Percentiles rank a stretch among this genome's conserved stretches.
These are phyloP conservation scores for Pholiota microspora DNA, from an alignment of 768 basidiomycete species.

Conservation along the genomic window DNA sequence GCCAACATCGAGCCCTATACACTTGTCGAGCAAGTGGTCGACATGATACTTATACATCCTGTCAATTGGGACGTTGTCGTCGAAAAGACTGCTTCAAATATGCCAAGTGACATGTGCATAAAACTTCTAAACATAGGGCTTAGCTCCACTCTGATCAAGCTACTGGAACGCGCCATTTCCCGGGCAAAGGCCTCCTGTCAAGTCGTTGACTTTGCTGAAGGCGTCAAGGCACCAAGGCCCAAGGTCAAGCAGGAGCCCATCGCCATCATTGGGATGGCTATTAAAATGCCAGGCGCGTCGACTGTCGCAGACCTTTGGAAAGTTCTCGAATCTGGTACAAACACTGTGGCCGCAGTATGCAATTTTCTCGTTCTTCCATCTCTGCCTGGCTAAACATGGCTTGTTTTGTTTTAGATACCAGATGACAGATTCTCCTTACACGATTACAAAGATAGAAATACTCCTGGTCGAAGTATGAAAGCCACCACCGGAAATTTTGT, in stretches of 20 bases:
- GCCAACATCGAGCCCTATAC: conserved; percentile 18
- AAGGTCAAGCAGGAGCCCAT: conserved; percentile 39
- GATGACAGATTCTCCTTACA: conserved; percentile 50
- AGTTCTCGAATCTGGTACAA: conserved; percentile 52
- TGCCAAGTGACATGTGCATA: conserved; percentile 24
- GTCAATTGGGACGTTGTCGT: conserved; percentile 52
- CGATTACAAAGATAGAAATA: conserved; percentile 31
- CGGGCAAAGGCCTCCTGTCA: conserved; percentile 19
- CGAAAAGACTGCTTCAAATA: conserved; percentile 22
- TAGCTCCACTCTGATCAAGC: conserved; percentile 32
- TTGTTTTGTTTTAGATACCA: conserved; percentile 55
- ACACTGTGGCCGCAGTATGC: conserved; percentile 37
- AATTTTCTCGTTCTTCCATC: too few relatives aligned
- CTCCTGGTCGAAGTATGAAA: conserved; percentile 42
- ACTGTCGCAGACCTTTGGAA: conserved; percentile 53
- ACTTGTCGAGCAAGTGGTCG: conserved; percentile 42
- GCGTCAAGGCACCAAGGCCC: background rate
- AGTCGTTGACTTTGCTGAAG: conserved; percentile 20
- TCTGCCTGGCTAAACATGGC: too few relatives aligned
- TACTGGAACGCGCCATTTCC: conserved; percentile 34
- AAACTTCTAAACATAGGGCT: conserved; percentile 50
- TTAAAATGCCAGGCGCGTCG: conserved; percentile 54
- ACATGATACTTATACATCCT: conserved; percentile 48
- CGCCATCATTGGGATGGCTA: conserved; percentile 73
- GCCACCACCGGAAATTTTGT: conserved; percentile 66